Percentiles rank a stretch among this genome's conserved stretches.
Conservation (phyloP, 1,139 yeast species). For the Hyphopichia fennica region DNA sequence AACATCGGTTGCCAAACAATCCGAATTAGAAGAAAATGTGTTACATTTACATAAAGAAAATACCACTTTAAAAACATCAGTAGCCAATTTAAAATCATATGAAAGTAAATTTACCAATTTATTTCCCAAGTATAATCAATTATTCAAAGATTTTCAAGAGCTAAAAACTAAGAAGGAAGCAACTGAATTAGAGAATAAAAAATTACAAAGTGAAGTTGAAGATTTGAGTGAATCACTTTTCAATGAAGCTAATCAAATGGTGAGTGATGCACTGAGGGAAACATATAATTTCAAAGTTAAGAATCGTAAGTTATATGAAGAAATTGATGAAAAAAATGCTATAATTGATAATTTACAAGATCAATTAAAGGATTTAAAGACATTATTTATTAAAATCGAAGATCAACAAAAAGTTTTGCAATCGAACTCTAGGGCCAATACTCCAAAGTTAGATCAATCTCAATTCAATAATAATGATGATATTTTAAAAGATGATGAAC, state of each 20-base stretch:
- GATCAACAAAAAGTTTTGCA: slow-evolving; percentile 23
- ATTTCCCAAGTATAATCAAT: slow-evolving; percentile 27
- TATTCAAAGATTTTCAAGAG: slow-evolving; percentile 32
- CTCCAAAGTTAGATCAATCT: slow-evolving; percentile 9
- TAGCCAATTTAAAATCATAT: slow-evolving; percentile 15
- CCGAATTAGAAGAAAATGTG: slow-evolving; percentile 48
- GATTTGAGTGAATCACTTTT: slow-evolving; percentile 74
- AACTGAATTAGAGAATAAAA: slow-evolving; percentile 59
- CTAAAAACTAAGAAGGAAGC: slow-evolving; percentile 38
- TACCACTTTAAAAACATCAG: slow-evolving; percentile 19
- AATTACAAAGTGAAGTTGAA: slow-evolving; percentile 69
- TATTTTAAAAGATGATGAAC: slow-evolving; percentile 1
- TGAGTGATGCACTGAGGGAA: slow-evolving; percentile 65
- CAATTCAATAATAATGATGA: slow-evolving; percentile 1
- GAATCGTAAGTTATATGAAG: slow-evolving; percentile 60
- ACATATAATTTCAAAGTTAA: slow-evolving; percentile 52
- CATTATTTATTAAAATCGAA: slow-evolving; percentile 41
- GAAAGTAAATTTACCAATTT: slow-evolving; percentile 30
- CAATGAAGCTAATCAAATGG: slow-evolving; percentile 81
- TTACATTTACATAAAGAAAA: slow-evolving; percentile 35
- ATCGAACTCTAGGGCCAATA: slow-evolving; percentile 7
- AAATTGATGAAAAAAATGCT: slow-evolving; percentile 69
- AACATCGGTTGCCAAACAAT: slow-evolving; percentile 61
- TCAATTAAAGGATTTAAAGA: slow-evolving; percentile 71
- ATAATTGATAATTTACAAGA: slow-evolving; percentile 65